A percentile compares a stretch with the other conserved stretches of the same genome.
phyloP scores from a whole-genome alignment of 129 eudicot species.

The Flaveria linearis region DNA sequence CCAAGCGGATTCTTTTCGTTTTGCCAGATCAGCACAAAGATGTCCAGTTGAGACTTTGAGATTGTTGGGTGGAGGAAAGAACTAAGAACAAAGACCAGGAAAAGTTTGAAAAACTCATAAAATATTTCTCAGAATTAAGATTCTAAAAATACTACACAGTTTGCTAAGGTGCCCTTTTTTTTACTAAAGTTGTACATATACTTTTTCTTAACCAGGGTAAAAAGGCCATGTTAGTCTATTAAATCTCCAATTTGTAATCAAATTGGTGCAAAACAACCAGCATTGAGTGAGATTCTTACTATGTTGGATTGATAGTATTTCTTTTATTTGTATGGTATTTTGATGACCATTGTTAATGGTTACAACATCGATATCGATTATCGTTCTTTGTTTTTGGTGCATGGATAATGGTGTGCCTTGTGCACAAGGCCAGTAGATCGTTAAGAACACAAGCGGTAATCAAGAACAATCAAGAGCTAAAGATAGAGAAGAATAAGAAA shows the following conservation, averaged over 20 bases:
- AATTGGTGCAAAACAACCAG: too few relatives aligned
- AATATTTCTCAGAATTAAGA: constrained; percentile 19
- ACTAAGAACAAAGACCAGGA: constrained; percentile 11
- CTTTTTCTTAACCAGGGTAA: not conserved
- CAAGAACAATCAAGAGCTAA: too few relatives aligned
- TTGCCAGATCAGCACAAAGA: constrained; percentile 8
- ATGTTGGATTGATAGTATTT: not conserved
- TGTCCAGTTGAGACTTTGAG: constrained; percentile 10
- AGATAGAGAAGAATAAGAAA: too few relatives aligned
- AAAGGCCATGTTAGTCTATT: too few relatives aligned
- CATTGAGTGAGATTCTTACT: not conserved
- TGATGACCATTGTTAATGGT: not conserved
- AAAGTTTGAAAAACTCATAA: not conserved
- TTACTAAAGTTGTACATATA: constrained; percentile 14
- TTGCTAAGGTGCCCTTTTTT: constrained; percentile 9
- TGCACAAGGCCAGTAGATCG: too few relatives aligned
- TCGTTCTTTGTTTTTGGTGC: too few relatives aligned
- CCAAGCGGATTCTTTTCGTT: constrained; percentile 2
- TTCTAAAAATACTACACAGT: constrained; percentile 23
- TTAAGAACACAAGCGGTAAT: too few relatives aligned
- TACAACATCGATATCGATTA: not conserved
- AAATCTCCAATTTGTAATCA: too few relatives aligned
- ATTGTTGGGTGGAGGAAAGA: constrained; percentile 5
- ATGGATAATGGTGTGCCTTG: too few relatives aligned
- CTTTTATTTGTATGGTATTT: not conserved